A percentile compares a stretch with the other conserved stretches of the same genome.
These are phyloP conservation scores for Sabuloglossum arenarium DNA, from an alignment of 495 filamentous ascomycete genomes.

Conservation along the genomic window DNA sequence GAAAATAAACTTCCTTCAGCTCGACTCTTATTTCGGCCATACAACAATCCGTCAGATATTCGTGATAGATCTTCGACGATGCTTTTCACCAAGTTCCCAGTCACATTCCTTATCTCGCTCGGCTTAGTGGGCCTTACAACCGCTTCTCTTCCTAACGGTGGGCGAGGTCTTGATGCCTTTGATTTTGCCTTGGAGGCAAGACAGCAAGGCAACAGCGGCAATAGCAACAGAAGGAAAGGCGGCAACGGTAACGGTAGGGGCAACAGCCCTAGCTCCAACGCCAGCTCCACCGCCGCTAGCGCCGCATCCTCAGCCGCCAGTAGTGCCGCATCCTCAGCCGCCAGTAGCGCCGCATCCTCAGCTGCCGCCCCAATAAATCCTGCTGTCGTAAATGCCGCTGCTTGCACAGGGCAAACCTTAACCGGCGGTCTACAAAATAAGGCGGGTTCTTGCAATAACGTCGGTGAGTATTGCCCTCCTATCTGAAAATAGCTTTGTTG, in stretches of 20 bases:
- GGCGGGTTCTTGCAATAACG: constrained; percentile 1
- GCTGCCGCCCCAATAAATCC: neutral
- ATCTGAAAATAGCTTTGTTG: neutral
- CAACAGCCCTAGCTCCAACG: no score
- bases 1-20: neutral
- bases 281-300: no score
- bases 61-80: neutral
- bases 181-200: neutral
- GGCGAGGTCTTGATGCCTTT: neutral
- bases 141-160: neutral
- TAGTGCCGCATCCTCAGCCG: neutral
- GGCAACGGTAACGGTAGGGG: neutral
- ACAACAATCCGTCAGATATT: neutral
- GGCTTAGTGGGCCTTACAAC: neutral
- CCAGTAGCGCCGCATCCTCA: no score
- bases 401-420: neutral
- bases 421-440: neutral
- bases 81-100: neutral
- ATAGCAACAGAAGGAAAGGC: neutral
- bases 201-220: neutral
- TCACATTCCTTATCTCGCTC: neutral
- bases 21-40: neutral
- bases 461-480: neutral
- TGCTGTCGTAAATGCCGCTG: neutral
- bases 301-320: neutral